phyloP scores from a whole-genome alignment of 805 yeast species.

The Ogataea ganodermae region DNA sequence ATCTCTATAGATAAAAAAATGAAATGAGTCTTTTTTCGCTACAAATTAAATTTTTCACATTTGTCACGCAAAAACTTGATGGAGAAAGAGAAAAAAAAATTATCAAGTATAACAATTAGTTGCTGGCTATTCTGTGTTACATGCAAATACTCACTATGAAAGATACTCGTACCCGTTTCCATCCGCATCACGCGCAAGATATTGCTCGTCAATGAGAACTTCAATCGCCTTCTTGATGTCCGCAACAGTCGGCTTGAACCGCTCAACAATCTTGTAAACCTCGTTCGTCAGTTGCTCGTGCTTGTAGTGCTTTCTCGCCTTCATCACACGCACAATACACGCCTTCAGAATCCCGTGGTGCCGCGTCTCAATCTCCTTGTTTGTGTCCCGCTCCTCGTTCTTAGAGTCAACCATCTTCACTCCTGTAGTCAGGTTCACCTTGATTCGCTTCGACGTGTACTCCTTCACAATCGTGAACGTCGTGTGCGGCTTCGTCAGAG shows the following conservation, averaged over 20 bases:
- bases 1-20: constrained; percentile 1
- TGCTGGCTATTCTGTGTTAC: constrained; percentile 2
- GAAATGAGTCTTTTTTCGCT: constrained; percentile 10
- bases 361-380: constrained; percentile 71
- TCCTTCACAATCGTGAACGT: constrained; percentile 72
- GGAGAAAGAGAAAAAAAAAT: background rate
- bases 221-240: constrained; percentile 89
- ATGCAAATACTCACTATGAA: constrained; percentile 46
- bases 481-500: constrained; percentile 53
- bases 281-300: constrained; percentile 85
- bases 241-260: constrained; percentile 83
- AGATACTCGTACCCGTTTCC: constrained; percentile 75
- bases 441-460: constrained; percentile 80
- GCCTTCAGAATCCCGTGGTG: constrained; percentile 74
- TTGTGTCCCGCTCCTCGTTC: constrained; percentile 78
- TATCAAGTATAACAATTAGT: background rate
- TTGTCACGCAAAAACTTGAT: constrained; percentile 10
- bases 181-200: constrained; percentile 72
- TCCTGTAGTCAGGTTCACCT: constrained; percentile 64
- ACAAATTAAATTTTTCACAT: constrained; percentile 16
- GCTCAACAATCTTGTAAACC: constrained; percentile 78
- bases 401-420: constrained; percentile 53
- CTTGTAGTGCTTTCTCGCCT: constrained; percentile 77
- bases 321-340: constrained; percentile 95
- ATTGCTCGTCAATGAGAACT: constrained; percentile 81